Percentiles rank a stretch among this genome's conserved stretches.
phyloP scores from a whole-genome alignment of 176 grass and related monocot genomes.

The Calamus simplicifolius region DNA sequence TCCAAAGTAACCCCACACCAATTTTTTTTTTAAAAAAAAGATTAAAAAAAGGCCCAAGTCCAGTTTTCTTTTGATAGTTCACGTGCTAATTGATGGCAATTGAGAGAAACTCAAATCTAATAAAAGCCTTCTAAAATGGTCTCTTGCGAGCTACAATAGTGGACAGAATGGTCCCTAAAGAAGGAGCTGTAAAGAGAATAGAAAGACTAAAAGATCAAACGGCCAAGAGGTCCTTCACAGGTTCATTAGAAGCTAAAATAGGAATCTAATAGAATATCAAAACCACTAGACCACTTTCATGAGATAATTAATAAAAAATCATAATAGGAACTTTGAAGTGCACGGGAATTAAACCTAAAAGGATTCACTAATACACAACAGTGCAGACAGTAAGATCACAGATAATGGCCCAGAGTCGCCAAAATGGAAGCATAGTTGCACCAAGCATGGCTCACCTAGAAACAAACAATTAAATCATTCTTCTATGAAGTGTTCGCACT shows the following conservation, averaged over 20 bases:
- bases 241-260: no score
- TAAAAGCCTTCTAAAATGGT: not conserved
- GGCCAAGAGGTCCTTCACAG: no score
- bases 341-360: no score
- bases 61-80: not conserved
- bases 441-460: not conserved
- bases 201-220: no score
- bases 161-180: no score
- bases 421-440: not conserved
- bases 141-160: not conserved
- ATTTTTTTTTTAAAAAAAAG: no score
- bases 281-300: no score
- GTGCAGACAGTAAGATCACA: not conserved
- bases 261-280: no score
- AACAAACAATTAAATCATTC: constrained; percentile 4
- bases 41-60: not conserved
- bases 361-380: no score
- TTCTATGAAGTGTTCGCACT: constrained; percentile 20
- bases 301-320: no score
- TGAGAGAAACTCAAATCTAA: not conserved
- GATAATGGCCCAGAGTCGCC: not conserved
- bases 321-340: no score
- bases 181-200: no score
- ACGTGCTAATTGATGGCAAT: not conserved
- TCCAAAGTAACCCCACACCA: not conserved